Evolutionary conservation across 1,284 basidiomycete species (phyloP), one percentile per base, ranked within the genome.

Genomic region (Sporisorium scitamineum): DNA sequence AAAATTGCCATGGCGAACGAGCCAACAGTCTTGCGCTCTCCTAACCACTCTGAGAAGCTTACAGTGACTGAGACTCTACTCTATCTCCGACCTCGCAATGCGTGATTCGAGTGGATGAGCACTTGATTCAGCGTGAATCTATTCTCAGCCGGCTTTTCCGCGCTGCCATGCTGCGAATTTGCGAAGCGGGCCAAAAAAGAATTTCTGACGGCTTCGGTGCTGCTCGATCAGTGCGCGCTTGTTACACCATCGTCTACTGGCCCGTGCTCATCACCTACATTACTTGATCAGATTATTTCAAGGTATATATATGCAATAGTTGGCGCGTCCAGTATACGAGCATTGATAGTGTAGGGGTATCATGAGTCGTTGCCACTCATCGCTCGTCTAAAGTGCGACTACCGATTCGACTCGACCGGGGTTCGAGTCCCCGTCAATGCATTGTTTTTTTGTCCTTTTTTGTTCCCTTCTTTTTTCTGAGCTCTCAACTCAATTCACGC

Each of bases 401-500:
- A 54, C 61, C 53, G 66, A 62, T 71, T 71, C 74, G 74, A 68
- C 74, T 73, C 69, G 73, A 76, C 73, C 73, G 73, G 73, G 73
- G 73, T 76, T 76, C 73, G 73, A 76, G 68, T 76, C 73, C 73
- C 73, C 73, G 73, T 76, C 73, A 71, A 76, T 76, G 73, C 73
- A 76, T 41, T 53, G 34, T 13, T 67, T 59, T 67, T 61, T 63
- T n/a, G n/a, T n/a, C n/a, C n/a, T n/a, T 8, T 50, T 45, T 48
- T 27, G 14, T 48, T 42, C 24, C 4, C 8, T 13, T 22, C 24
- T 47, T 14, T n/a, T n/a, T n/a, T n/a, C n/a, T n/a, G n/a, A n/a
- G n/a, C n/a, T n/a, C n/a, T n/a, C n/a, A n/a, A n/a, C n/a, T n/a
- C n/a, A n/a, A n/a, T n/a, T n/a, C n/a, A n/a, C n/a, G n/a, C n/a